Conservation (phyloP, 1,284 basidiomycete genomes). For the Ceratobasidium sp. region DNA sequence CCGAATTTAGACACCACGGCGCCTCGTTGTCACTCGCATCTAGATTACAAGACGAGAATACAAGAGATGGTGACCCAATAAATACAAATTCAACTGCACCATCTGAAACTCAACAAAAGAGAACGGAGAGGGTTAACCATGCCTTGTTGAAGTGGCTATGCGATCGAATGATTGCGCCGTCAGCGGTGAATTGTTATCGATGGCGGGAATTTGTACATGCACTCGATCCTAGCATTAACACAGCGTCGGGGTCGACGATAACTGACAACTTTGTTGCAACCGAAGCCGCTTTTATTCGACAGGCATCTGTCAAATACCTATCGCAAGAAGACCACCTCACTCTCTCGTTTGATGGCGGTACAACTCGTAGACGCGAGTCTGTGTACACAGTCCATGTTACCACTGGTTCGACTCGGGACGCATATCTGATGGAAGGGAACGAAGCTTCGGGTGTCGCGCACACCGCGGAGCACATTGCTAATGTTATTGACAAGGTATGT, state of each 20-base stretch:
- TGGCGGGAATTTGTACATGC: constrained; percentile 31
- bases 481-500: constrained; percentile 25
- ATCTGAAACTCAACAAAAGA: neutral
- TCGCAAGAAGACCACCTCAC: constrained; percentile 47
- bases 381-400: constrained; percentile 55
- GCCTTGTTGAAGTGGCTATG: constrained; percentile 21
- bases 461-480: constrained; percentile 25
- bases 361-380: constrained; percentile 47
- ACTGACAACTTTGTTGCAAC: constrained; percentile 20
- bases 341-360: constrained; percentile 51
- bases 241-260: constrained; percentile 24
- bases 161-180: constrained; percentile 36
- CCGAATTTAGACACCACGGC: neutral
- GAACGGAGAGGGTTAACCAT: constrained; percentile 24
- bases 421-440: constrained; percentile 52
- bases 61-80: too few species aligned
- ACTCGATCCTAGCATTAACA: constrained; percentile 11
- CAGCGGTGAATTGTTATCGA: constrained; percentile 11
- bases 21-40: constrained; percentile 20
- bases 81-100: neutral
- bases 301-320: constrained; percentile 22
- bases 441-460: constrained; percentile 47
- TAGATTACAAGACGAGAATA: neutral
- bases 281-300: constrained; percentile 11
- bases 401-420: constrained; percentile 47